phyloP scores from a whole-genome alignment of 2,329 filamentous ascomycete genomes.

The Aspergillus sp. region DNA sequence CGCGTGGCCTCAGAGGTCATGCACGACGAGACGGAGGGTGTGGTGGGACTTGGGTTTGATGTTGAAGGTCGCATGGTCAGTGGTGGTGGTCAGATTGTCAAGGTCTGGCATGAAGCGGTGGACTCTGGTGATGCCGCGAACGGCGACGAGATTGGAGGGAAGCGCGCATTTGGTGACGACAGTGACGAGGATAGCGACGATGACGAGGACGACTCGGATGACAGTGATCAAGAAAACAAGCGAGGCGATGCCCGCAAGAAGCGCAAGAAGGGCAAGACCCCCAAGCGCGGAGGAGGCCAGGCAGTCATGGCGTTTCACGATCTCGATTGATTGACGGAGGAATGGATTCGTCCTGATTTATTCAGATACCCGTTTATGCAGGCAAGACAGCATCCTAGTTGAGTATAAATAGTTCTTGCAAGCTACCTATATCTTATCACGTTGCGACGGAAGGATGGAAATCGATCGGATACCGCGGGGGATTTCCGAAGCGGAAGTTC shows the following conservation, averaged over 20 bases:
- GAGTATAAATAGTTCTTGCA: too few species aligned
- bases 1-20: slow-evolving; percentile 66
- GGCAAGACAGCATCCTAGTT: background rate
- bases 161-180: slow-evolving; percentile 37
- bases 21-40: slow-evolving; percentile 85
- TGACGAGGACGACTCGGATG: slow-evolving; percentile 40
- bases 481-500: slow-evolving; percentile 5
- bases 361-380: slow-evolving; percentile 11
- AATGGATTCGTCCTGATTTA: background rate
- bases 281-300: slow-evolving; percentile 36
- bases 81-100: slow-evolving; percentile 79
- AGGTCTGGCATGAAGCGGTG: slow-evolving; percentile 79
- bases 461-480: background rate
- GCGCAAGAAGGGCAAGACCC: slow-evolving; percentile 45
- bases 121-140: slow-evolving; percentile 49
- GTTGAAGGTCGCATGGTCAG: slow-evolving; percentile 82
- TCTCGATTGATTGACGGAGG: slow-evolving; percentile 36
- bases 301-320: slow-evolving; percentile 44
- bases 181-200: slow-evolving; percentile 43
- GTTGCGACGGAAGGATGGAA: background rate
- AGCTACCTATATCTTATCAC: too few species aligned
- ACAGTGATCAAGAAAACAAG: slow-evolving; percentile 48
- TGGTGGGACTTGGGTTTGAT: slow-evolving; percentile 80
- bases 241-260: slow-evolving; percentile 46
- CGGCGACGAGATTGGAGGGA: slow-evolving; percentile 33